Percentiles rank a stretch among this genome's conserved stretches.
Evolutionary conservation across 2,329 filamentous ascomycete genomes (phyloP).

Genomic region (Chaetothyriales sp.): DNA sequence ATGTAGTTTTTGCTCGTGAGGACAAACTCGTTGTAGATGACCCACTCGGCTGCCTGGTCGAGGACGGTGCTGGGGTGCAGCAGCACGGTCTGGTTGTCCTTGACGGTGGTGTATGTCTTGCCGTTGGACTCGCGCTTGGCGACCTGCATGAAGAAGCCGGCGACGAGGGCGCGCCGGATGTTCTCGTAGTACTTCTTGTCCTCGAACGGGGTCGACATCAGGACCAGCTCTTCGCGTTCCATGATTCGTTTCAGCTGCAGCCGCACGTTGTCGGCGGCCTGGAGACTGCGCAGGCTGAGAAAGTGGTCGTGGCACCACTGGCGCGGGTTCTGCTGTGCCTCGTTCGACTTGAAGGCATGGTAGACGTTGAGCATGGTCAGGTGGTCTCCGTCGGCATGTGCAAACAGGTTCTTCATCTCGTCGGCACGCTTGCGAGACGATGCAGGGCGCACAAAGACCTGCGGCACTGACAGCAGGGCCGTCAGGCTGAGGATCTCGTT

Average conservation of each 20-base stretch:
- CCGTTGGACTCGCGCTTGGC: conserved; percentile 80
- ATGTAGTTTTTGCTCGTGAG: conserved; percentile 98
- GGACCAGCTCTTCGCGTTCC: conserved; percentile 77
- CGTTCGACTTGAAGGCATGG: conserved; percentile 79
- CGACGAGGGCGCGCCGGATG: conserved; percentile 79
- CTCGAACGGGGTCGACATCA: conserved; percentile 78
- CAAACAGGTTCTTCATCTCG: conserved; percentile 92
- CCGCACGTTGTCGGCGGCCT: conserved; percentile 88
- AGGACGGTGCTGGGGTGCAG: conserved; percentile 89
- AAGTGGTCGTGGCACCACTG: conserved; percentile 98
- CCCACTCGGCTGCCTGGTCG: conserved; percentile 82
- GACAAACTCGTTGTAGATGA: conserved; percentile 96
- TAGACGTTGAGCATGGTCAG: conserved; percentile 94
- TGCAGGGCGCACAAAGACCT: conserved; percentile 81
- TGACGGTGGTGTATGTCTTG: conserved; percentile 89
- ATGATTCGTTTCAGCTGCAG: conserved; percentile 88
- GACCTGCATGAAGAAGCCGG: conserved; percentile 99
- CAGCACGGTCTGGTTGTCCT: conserved; percentile 87
- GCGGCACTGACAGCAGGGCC: conserved; percentile 81
- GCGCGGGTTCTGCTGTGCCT: conserved; percentile 59
- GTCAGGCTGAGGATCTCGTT: conserved; percentile 96
- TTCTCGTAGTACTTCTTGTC: conserved; percentile 98
- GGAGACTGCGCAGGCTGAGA: conserved; percentile 72
- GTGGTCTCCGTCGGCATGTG: conserved; percentile 87
- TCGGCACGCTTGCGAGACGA: conserved; percentile 79